These are phyloP conservation scores for Cladosporium sp. DNA, from an alignment of 2,329 filamentous ascomycete genomes.

Conservation along the genomic window DNA sequence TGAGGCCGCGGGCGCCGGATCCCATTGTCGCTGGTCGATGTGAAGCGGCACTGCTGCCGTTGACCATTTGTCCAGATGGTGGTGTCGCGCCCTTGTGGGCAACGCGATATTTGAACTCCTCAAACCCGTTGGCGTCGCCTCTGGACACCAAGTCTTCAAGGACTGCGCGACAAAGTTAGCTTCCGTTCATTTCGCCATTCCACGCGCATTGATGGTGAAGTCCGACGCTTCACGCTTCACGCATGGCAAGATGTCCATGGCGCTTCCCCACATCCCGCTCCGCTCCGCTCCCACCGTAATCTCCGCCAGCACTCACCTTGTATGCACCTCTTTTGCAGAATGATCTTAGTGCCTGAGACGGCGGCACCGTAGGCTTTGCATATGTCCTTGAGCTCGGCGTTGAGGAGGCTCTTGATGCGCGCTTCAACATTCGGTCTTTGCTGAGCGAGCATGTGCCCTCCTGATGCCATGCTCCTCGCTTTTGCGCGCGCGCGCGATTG, in stretches of 20 bases:
- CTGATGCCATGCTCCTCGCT: slow-evolving; percentile 25
- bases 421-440: slow-evolving; percentile 26
- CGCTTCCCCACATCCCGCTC: slow-evolving; percentile 4
- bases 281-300: slow-evolving; percentile 9
- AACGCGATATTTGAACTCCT: slow-evolving; percentile 37
- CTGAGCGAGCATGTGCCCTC: slow-evolving; percentile 38
- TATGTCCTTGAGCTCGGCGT: slow-evolving; percentile 69
- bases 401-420: slow-evolving; percentile 51
- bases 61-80: slow-evolving; percentile 16
- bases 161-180: slow-evolving; percentile 26
- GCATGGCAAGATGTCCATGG: background rate
- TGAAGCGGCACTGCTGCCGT: background rate
- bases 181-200: background rate
- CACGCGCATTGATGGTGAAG: background rate
- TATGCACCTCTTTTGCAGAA: slow-evolving; percentile 74
- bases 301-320: slow-evolving; percentile 52
- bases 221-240: background rate
- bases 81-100: slow-evolving; percentile 38
- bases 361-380: slow-evolving; percentile 69
- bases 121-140: slow-evolving; percentile 34
- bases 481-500: background rate
- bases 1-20: slow-evolving; percentile 9
- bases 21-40: background rate
- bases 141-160: slow-evolving; percentile 32
- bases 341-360: slow-evolving; percentile 79